Evolutionary conservation across 2,329 filamentous ascomycete genomes (phyloP), one percentile per base, ranked within the genome.

Genomic region (Pseudohalonectria lignicola): DNA sequence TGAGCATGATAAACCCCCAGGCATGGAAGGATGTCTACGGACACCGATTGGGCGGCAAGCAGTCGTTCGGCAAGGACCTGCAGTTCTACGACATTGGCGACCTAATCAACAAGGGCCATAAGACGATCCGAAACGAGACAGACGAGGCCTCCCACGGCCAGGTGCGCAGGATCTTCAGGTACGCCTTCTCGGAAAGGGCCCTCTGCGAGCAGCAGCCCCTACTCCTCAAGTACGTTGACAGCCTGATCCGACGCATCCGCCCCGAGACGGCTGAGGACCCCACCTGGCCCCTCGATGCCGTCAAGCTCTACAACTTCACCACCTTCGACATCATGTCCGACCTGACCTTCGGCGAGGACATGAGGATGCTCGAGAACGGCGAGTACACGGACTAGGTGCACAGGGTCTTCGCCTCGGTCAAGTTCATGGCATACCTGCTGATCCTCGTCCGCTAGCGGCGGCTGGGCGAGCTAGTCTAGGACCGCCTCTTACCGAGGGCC

Each of bases 261-360:
- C 3, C n/a, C 9, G 15, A 28, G 1, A 13, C 21, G 5, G 23
- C 23, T 7, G 43, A 39, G 20, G 31, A 37, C 5, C 43, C 25
- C 8, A 26, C 31, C 12, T 8, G 33, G 31, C 6, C 48, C 1
- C 67, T 72, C 40, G 68, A 71, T 46, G 56, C 69, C 36, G 66
- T 71, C n/a, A 49, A 45, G 31, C 47, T 49, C 49, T 53, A 36
- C 41, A 49, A 43, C 32, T 50, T 25, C 39, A 39, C 37, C 13
- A 50, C 48, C 1, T 51, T 53, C 34, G 51, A 53, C 21, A 39
- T 51, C 9, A 45, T 49, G n/a, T 47, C 47, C 16, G 47, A 52
- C 19, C 34, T 52, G 23, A 40, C 39, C 23, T 51, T 49, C 34
- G 51, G 46, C 18, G 39, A 50, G 43, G 31, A 46, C 5, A 50